phyloP scores from a whole-genome alignment of 257 asterid species.

The Nicotiana paniculata region DNA sequence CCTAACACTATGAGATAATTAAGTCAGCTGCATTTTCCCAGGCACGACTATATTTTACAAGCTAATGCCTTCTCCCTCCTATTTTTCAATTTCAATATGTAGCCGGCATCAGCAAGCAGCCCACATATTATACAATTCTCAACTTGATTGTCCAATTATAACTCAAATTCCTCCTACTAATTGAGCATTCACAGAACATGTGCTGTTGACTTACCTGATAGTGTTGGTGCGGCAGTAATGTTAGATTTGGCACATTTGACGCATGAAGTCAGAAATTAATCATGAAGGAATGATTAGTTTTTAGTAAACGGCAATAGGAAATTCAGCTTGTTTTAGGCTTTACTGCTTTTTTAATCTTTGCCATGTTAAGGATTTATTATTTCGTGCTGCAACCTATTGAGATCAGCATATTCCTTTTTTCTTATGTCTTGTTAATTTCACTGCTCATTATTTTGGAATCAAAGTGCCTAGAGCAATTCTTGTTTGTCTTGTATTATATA shows the following conservation, averaged over 20 bases:
- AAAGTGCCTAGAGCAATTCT: background rate
- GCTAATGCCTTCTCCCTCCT: too few relatives aligned
- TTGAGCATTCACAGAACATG: background rate
- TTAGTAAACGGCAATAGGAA: background rate
- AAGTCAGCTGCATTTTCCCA: constrained; percentile 3
- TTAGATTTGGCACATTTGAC: background rate
- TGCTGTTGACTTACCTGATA: background rate
- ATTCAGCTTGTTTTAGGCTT: background rate
- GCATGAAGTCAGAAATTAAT: background rate
- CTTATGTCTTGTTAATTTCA: background rate
- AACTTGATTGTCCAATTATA: background rate
- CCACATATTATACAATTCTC: background rate
- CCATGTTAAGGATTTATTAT: background rate
- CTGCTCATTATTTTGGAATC: background rate
- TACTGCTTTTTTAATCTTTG: background rate
- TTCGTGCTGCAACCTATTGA: background rate
- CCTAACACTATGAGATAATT: background rate
- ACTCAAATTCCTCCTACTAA: background rate
- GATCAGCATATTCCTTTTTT: background rate
- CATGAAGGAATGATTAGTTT: background rate
- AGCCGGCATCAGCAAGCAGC: background rate
- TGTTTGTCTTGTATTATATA: background rate
- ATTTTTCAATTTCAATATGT: too few relatives aligned
- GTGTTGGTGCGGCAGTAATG: background rate
- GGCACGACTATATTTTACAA: too few relatives aligned